phyloP scores from a whole-genome alignment of 2,329 filamentous ascomycete genomes.

The Xylaria sp. region DNA sequence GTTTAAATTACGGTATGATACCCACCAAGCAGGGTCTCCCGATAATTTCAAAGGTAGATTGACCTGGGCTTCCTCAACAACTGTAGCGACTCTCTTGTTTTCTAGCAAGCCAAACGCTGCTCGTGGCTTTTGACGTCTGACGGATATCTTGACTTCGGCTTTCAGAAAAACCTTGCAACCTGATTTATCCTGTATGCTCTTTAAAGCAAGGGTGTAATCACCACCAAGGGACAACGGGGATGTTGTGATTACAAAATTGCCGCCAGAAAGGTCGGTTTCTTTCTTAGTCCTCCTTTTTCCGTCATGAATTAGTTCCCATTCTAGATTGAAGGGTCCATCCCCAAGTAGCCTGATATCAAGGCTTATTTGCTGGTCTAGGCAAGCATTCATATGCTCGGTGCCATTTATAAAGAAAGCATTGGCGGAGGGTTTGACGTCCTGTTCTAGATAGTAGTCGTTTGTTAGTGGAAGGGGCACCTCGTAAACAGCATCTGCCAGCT shows the following conservation, averaged over 20 bases:
- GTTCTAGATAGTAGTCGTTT: slow-evolving; percentile 64
- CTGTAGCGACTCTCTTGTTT: slow-evolving; percentile 74
- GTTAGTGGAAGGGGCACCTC: slow-evolving; percentile 50
- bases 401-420: slow-evolving; percentile 72
- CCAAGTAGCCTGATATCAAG: slow-evolving; percentile 78
- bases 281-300: slow-evolving; percentile 78
- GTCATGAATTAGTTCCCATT: slow-evolving; percentile 91
- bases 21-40: slow-evolving; percentile 82
- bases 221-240: slow-evolving; percentile 78
- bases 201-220: slow-evolving; percentile 86
- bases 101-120: slow-evolving; percentile 86
- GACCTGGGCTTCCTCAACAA: slow-evolving; percentile 76
- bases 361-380: slow-evolving; percentile 80
- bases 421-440: slow-evolving; percentile 91
- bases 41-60: slow-evolving; percentile 82
- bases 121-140: slow-evolving; percentile 86
- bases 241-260: slow-evolving; percentile 75
- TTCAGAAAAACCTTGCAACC: slow-evolving; percentile 87
- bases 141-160: slow-evolving; percentile 82
- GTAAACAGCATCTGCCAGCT: slow-evolving; percentile 85
- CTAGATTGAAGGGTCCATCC: slow-evolving; percentile 84
- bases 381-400: slow-evolving; percentile 66
- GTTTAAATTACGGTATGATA: slow-evolving; percentile 75
- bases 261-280: slow-evolving; percentile 65
- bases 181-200: slow-evolving; percentile 83